Percentiles rank a stretch among this genome's conserved stretches.
These are phyloP conservation scores for Botrytis aclada DNA, from an alignment of 2,329 filamentous ascomycete genomes.

Conservation along the genomic window DNA sequence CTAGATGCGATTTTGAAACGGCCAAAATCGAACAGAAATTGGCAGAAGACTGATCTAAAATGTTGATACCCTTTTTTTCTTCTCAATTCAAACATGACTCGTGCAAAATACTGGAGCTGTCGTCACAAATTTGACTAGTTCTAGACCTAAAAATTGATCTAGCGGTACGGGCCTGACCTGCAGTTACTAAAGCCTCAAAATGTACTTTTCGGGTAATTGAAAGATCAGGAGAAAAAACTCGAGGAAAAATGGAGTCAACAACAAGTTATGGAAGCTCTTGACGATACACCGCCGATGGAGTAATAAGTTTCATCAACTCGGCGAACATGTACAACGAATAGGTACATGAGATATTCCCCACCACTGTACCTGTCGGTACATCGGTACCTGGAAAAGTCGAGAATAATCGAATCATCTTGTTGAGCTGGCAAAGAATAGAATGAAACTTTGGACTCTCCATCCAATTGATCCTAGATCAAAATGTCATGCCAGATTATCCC, in stretches of 20 bases:
- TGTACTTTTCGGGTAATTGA: background rate
- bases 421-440: slow-evolving; percentile 6
- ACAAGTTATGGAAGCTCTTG: slow-evolving; percentile 2
- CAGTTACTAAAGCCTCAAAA: slow-evolving; percentile 9
- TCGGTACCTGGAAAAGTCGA: background rate
- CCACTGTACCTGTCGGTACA: background rate
- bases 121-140: background rate
- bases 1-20: background rate
- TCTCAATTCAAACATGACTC: background rate
- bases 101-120: background rate
- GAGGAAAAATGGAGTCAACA: slow-evolving; percentile 3
- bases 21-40: background rate
- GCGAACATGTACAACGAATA: slow-evolving; percentile 16
- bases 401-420: background rate
- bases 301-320: slow-evolving; percentile 16
- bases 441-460: background rate
- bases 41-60: background rate
- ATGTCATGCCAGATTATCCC: background rate
- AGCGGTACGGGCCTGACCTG: slow-evolving; percentile 4
- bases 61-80: background rate
- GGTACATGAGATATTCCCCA: background rate
- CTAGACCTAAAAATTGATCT: background rate
- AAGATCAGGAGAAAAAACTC: background rate
- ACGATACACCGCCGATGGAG: background rate
- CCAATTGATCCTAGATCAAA: background rate